These are phyloP conservation scores for Hypsizygus marmoreus DNA, from an alignment of 768 basidiomycete genomes.

Conservation along the genomic window DNA sequence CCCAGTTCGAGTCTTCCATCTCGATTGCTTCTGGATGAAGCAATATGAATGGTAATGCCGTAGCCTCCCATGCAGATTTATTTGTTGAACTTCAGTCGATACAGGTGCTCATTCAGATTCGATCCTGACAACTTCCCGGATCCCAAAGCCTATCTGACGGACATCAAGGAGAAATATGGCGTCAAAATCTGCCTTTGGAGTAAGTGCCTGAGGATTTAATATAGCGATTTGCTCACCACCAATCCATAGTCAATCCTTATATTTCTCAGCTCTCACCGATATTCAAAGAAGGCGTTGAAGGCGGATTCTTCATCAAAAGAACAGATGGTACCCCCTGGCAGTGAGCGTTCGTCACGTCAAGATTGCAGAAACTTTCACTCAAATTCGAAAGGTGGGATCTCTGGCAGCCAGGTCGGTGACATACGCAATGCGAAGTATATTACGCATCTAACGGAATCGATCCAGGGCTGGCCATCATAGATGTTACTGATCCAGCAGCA, in stretches of 20 bases:
- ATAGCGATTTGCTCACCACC: background rate
- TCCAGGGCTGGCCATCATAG: constrained; percentile 55
- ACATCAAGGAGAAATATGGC: constrained; percentile 61
- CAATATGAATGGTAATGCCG: constrained; percentile 60
- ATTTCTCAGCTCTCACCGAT: constrained; percentile 70
- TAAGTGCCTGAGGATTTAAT: constrained; percentile 26
- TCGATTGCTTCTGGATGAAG: constrained; percentile 81
- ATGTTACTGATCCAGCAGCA: constrained; percentile 58
- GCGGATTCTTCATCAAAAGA: constrained; percentile 72
- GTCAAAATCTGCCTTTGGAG: constrained; percentile 79
- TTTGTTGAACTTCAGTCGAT: constrained; percentile 21
- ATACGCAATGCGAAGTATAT: background rate
- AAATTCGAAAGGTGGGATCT: constrained; percentile 50
- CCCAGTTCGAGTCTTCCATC: constrained; percentile 69
- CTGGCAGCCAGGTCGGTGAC: constrained; percentile 53
- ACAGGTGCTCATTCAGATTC: constrained; percentile 74
- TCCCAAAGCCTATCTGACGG: constrained; percentile 60
- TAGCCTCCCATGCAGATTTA: background rate
- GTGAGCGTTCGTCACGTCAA: too few species aligned
- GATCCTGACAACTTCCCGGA: constrained; percentile 78
- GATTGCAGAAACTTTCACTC: too few species aligned
- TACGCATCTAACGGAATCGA: too few species aligned
- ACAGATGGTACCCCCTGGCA: constrained; percentile 70
- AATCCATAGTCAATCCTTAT: constrained; percentile 64
- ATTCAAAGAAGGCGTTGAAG: constrained; percentile 66